Evolutionary conservation across 352 stramenopile genomes (phyloP), one percentile per base, ranked within the genome.

Genomic region (Phytophthora megakarya): DNA sequence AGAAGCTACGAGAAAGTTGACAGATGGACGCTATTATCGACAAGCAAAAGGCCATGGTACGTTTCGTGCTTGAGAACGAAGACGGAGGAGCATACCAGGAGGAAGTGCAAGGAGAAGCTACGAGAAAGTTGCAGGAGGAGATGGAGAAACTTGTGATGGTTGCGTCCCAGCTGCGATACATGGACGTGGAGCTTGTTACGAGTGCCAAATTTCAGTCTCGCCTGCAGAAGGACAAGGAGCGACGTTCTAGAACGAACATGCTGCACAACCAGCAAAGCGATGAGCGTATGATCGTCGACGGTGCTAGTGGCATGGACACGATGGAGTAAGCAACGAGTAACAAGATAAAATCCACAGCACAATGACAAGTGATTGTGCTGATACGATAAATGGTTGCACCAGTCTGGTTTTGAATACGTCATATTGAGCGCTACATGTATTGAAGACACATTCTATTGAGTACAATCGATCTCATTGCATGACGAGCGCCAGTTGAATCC

Each of bases 171-270:
- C 65, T 92, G 47, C 81, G 82, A n/a, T 62, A 70, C 40, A 86
- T 94, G 76, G 85, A 94, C 61, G 75, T 81, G n/a, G 85, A 94
- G 63, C 69, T 94, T 16, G 81, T 94, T 4, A 92, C 83, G 58
- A 92, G 84, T 55, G 52, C 76, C 56, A 92, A 92, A 59, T 94
- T 94, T 64, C 81, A 92, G 64, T 78, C 67, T 51, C 81, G 80
- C 42, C 35, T 84, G 67, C 77, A 87, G 52, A 91, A 93, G 46
- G 85, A 93, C 38, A 90, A 91, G 55, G 85, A 93, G 26, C 81
- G 84, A 11, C 84, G 81, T 35, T 75, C 74, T 53, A 79, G 72
- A 33, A 47, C 80, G 16, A 68, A 70, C 43, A 69, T 76, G 58
- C 67, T 76, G 58, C 67, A 76, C 54, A 80, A 81, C 59, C 69